These are phyloP conservation scores for Eucalyptus camaldulensis DNA, from an alignment of 345 rosid genomes.

Conservation along the genomic window DNA sequence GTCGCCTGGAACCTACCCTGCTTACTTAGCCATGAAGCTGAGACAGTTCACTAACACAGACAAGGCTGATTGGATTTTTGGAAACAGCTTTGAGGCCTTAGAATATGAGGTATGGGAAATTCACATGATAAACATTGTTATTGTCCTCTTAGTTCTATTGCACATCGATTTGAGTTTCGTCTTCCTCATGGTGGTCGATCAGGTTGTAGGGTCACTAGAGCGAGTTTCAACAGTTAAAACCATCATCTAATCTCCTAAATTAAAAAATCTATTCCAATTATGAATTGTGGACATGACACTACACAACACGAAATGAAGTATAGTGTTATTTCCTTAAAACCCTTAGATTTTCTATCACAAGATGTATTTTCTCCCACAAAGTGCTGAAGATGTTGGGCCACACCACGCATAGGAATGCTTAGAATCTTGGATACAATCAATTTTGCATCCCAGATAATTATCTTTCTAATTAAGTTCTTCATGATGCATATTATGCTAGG, in stretches of 20 bases:
- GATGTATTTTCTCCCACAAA: not conserved
- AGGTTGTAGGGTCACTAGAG: not conserved
- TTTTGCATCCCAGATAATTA: not conserved
- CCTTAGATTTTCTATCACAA: not conserved
- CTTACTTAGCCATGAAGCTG: slow-evolving; percentile 40
- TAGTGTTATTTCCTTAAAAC: not conserved
- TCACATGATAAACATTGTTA: not conserved
- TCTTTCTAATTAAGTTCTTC: not conserved
- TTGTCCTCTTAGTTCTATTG: not conserved
- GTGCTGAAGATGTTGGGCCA: not conserved
- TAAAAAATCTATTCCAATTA: not conserved
- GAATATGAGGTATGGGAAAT: slow-evolving; percentile 32
- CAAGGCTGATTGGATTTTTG: slow-evolving; percentile 49
- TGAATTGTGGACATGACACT: not conserved
- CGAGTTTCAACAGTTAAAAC: not conserved
- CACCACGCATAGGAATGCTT: not conserved
- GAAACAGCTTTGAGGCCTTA: slow-evolving; percentile 39
- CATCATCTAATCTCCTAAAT: not conserved
- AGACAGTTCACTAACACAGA: slow-evolving; percentile 42
- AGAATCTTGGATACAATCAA: not conserved
- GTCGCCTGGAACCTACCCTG: slow-evolving; percentile 27
- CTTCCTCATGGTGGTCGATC: not conserved
- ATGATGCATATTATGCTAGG: slow-evolving; percentile 8
- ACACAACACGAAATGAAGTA: not conserved
- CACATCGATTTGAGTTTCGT: not conserved